These are phyloP conservation scores for Cruciata laevipes DNA, from an alignment of 257 asterid species.

Conservation along the genomic window DNA sequence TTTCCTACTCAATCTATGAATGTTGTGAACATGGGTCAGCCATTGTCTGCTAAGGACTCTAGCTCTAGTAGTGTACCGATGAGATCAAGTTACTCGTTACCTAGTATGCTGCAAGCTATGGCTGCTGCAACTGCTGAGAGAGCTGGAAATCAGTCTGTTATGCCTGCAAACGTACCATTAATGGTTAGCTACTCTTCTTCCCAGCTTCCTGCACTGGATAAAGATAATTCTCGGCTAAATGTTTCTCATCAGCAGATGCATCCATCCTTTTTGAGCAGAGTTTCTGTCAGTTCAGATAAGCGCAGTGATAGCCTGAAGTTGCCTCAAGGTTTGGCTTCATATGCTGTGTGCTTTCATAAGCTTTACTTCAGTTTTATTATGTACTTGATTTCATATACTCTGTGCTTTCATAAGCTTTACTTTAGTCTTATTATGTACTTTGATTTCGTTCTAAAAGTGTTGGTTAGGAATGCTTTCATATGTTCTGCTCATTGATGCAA, in stretches of 20 bases:
- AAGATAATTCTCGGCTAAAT: constrained; percentile 51
- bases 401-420: constrained; percentile 5
- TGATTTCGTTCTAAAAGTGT: background rate
- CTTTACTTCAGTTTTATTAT: constrained; percentile 12
- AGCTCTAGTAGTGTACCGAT: constrained; percentile 32
- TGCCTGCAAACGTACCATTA: constrained; percentile 54
- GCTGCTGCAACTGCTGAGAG: constrained; percentile 44
- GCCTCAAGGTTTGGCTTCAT: constrained; percentile 50
- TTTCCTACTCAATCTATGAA: constrained; percentile 43
- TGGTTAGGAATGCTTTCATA: background rate
- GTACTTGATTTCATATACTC: background rate
- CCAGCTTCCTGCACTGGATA: constrained; percentile 74
- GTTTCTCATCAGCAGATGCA: constrained; percentile 55
- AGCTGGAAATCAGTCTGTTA: constrained; percentile 39
- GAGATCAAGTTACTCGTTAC: constrained; percentile 42
- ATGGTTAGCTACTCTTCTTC: constrained; percentile 71
- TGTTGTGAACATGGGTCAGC: constrained; percentile 44
- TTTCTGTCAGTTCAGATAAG: constrained; percentile 33
- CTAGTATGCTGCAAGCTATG: constrained; percentile 55
- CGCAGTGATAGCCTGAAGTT: constrained; percentile 52
- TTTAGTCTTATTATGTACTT: background rate
- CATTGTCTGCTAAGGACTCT: constrained; percentile 50
- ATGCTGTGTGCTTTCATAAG: constrained; percentile 9
- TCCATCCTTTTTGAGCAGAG: constrained; percentile 45
- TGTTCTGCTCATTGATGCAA: background rate